phyloP scores from a whole-genome alignment of 164 flowering plant genomes.

The Vitis amurensis region DNA sequence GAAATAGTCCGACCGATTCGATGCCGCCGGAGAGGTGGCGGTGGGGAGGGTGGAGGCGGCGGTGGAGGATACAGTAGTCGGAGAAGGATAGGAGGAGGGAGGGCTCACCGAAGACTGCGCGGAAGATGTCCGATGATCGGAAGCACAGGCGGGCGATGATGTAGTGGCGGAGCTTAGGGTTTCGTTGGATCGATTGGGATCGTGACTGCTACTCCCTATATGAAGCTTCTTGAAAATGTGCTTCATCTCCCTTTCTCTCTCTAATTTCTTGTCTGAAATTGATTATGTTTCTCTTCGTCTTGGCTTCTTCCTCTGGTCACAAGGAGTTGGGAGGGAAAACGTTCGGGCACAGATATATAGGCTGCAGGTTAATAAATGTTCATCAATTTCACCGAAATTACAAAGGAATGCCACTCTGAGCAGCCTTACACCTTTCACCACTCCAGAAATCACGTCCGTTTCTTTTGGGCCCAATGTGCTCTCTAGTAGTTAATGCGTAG shows the following conservation, averaged over 20 bases:
- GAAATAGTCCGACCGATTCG: slow-evolving; percentile 49
- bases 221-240: slow-evolving; percentile 97
- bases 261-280: neutral
- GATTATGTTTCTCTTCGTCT: too few species aligned
- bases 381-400: too few species aligned
- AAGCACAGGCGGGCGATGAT: slow-evolving; percentile 19
- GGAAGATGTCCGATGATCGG: slow-evolving; percentile 35
- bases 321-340: too few species aligned
- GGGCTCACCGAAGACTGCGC: slow-evolving; percentile 15
- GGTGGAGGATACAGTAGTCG: neutral
- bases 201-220: slow-evolving; percentile 52
- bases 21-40: slow-evolving; percentile 15
- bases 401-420: too few species aligned
- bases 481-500: too few species aligned
- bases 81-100: neutral
- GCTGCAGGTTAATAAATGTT: too few species aligned
- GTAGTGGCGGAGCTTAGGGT: slow-evolving; percentile 18
- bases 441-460: too few species aligned
- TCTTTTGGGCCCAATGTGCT: too few species aligned
- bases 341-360: too few species aligned
- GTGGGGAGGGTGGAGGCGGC: slow-evolving; percentile 11
- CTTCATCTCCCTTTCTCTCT: slow-evolving; percentile 49
- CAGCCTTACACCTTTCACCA: too few species aligned
- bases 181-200: slow-evolving; percentile 67
- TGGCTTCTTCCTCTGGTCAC: too few species aligned